Evolutionary conservation across 441 rosid species (phyloP).

Genomic region (Euphorbia schlechtendalii): DNA sequence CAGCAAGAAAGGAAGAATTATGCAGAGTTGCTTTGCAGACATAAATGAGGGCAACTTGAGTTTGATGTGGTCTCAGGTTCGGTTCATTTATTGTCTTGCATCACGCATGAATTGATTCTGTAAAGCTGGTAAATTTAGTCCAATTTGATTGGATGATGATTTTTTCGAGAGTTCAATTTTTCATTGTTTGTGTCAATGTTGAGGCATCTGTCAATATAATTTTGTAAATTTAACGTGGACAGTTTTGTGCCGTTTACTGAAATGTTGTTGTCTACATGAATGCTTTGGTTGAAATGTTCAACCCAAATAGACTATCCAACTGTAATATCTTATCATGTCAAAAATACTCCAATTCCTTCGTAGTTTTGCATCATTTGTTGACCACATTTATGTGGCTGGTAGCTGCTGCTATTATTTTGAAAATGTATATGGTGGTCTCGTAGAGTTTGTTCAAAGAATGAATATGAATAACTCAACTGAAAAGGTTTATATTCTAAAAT

Average conservation of each 20-base stretch:
- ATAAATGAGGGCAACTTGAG: slow-evolving; percentile 26
- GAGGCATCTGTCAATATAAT: slow-evolving; percentile 4
- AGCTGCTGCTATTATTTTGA: no score
- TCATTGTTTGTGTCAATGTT: background rate
- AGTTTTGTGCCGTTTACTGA: background rate
- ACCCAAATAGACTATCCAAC: background rate
- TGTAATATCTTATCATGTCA: background rate
- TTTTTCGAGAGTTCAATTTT: background rate
- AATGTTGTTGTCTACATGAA: background rate
- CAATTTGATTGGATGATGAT: slow-evolving; percentile 7
- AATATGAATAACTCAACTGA: no score
- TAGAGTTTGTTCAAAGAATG: no score
- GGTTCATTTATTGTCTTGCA: slow-evolving; percentile 9
- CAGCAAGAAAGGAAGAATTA: slow-evolving; percentile 11
- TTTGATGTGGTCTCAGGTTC: slow-evolving; percentile 14
- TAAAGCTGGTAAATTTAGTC: slow-evolving; percentile 19
- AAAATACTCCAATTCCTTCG: background rate
- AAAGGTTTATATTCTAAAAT: no score
- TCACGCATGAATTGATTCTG: slow-evolving; percentile 9
- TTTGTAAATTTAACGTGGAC: slow-evolving; percentile 10
- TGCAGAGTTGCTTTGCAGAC: slow-evolving; percentile 18
- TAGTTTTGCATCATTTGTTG: background rate
- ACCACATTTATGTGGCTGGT: background rate
- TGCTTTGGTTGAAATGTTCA: background rate
- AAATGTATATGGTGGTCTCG: no score